Conservation (phyloP, 192 early-diverging fungal genomes). For the Oehlia diaphana region DNA sequence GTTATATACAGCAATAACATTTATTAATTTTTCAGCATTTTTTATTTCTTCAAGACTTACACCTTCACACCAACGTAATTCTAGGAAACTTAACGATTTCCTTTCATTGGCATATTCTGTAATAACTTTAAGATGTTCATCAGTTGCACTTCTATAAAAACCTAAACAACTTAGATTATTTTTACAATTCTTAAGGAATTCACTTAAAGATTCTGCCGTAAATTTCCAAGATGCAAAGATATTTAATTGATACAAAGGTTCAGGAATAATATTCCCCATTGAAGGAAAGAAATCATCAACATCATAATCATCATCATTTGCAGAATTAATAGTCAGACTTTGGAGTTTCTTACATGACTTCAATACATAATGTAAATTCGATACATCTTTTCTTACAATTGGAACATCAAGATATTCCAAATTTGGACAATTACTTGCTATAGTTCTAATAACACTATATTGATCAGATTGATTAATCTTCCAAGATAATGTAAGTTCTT, state of each 20-base stretch:
- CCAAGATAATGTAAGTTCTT: background rate
- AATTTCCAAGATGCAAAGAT: background rate
- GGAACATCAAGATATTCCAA: background rate
- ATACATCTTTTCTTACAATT: background rate
- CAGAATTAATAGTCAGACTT: background rate
- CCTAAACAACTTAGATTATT: background rate
- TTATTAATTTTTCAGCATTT: background rate
- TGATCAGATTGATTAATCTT: no score
- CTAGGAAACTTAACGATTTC: background rate
- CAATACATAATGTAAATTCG: background rate
- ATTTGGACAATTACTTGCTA: constrained; percentile 5
- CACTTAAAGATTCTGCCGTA: background rate
- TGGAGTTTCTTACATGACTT: background rate
- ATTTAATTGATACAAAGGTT: background rate
- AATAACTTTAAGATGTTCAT: constrained; percentile 9
- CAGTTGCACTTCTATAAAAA: background rate
- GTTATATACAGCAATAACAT: background rate
- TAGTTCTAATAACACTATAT: background rate
- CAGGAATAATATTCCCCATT: background rate
- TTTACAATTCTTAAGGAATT: background rate
- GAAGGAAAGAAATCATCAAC: background rate
- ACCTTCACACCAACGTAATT: background rate
- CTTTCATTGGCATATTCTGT: background rate
- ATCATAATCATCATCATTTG: background rate
- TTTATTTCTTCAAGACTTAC: background rate